A percentile compares a stretch with the other conserved stretches of the same genome.
Conservation (phyloP, 768 basidiomycete species). For the Candolleomyces aberdarensis region DNA sequence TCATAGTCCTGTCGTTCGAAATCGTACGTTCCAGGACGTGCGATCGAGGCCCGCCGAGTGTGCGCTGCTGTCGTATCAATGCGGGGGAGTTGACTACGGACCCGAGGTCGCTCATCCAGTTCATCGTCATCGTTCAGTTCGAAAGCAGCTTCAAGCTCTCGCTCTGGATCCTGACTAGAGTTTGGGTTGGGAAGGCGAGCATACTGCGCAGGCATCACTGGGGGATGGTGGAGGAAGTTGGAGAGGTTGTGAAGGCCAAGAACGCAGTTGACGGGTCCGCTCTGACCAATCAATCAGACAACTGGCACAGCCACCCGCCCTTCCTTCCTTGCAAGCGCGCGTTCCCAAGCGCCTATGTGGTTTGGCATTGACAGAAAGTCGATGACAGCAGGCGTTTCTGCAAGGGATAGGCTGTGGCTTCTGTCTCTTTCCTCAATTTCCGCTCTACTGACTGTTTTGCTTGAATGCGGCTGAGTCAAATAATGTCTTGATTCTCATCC, state of each 20-base stretch:
- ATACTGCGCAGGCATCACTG: constrained; percentile 50
- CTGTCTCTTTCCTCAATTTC: no score
- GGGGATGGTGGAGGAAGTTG: not conserved
- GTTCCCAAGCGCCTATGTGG: no score
- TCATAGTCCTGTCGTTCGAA: constrained; percentile 79
- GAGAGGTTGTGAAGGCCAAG: not conserved
- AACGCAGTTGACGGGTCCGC: no score
- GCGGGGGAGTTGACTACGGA: constrained; percentile 33
- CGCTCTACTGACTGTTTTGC: no score
- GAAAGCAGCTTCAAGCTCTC: constrained; percentile 79
- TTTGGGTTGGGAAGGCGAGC: constrained; percentile 48
- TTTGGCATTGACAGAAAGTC: no score
- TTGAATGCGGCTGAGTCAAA: no score
- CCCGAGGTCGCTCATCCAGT: constrained; percentile 26
- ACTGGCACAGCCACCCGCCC: no score
- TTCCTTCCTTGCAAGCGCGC: no score
- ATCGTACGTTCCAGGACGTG: constrained; percentile 58
- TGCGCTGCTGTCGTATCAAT: constrained; percentile 8
- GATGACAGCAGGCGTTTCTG: no score
- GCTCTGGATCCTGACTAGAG: constrained; percentile 42
- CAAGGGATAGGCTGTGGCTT: no score
- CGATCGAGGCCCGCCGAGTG: constrained; percentile 13
- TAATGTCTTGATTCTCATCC: no score
- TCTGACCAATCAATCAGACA: no score
- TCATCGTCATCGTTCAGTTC: constrained; percentile 58